These are phyloP conservation scores for Hypoxylon rubiginosum DNA, from an alignment of 2,329 filamentous ascomycete genomes.

Conservation along the genomic window DNA sequence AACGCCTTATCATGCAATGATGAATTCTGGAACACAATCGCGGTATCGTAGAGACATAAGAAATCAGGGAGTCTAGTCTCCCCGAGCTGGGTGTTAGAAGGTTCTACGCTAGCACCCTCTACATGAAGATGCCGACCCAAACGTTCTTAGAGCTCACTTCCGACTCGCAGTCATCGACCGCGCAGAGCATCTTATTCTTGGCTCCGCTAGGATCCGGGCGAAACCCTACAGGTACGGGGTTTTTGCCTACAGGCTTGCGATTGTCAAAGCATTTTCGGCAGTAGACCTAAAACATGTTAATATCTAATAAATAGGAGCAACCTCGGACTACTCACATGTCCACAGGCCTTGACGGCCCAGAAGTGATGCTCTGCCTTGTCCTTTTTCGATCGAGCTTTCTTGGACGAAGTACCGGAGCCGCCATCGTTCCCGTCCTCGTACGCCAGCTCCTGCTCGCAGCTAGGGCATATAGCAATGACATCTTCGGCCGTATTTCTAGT, in stretches of 20 bases:
- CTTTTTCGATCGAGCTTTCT: conserved; percentile 62
- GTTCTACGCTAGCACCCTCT: conserved; percentile 29
- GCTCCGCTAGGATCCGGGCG: conserved; percentile 50
- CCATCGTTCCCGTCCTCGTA: conserved; percentile 68
- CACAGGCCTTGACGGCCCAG: conserved; percentile 91
- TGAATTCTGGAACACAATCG: neutral
- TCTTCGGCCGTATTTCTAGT: conserved; percentile 81
- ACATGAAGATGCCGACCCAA: conserved; percentile 74
- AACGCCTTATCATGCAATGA: conserved; percentile 3
- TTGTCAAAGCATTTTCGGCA: conserved; percentile 73
- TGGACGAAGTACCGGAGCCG: conserved; percentile 49
- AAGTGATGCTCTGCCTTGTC: conserved; percentile 82
- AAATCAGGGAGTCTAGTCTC: neutral
- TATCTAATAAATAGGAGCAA: conserved; percentile 8
- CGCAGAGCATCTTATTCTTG: conserved; percentile 61
- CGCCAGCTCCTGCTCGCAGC: conserved; percentile 87
- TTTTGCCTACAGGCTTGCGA: conserved; percentile 59
- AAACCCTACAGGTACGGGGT: conserved; percentile 55
- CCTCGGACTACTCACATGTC: conserved; percentile 75
- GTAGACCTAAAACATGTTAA: conserved; percentile 66
- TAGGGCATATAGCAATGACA: conserved; percentile 83
- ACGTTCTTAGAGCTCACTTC: conserved; percentile 67
- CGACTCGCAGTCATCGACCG: conserved; percentile 68
- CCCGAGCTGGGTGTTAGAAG: neutral
- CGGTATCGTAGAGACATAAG: neutral